Evolutionary conservation across 2,329 filamentous ascomycete genomes (phyloP), one percentile per base, ranked within the genome.

Genomic region (Metarhizium robertsii): DNA sequence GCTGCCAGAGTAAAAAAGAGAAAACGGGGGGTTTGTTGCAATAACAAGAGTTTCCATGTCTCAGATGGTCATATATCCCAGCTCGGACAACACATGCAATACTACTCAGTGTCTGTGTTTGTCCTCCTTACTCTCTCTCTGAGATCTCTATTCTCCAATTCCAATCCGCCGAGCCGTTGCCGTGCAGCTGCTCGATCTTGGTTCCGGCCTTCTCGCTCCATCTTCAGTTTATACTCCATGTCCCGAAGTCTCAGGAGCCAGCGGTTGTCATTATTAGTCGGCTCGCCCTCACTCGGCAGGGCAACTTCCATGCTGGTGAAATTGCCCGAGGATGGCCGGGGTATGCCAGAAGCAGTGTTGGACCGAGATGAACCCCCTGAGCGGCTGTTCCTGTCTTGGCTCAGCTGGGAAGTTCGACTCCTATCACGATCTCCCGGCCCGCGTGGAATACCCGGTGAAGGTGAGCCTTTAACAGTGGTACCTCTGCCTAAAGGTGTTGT

Each of bases 181-280:
- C 89, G 77, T 32, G 92, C 92, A 29, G 90, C 91, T 50, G 81
- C 87, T 3, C 94, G 83, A 71, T 99, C 94, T 56, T 95, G 76
- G 53, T 95, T 76, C 48, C 94, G 77, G 1, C 86, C 91, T 70
- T 97, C 94, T 14, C 94, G 77, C 73, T 99, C 94, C 49, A 88
- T 85, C 69, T 96, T 95, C 18, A 99, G 77, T 62, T 95, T 84
- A 61, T 86, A 81, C 75, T 99, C 94, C 62, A 97, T 75, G 67
- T 97, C 92, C 56, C 90, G 84, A 38, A 97, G 77, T 6, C 94
- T 77, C 60, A 95, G 82, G 60, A 95, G 84, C 90, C 90, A 96
- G 61, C 87, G 83, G 61, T 88, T 86, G 62, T 92, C 87, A 43
- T 74, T 73, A 42, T 60, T 60, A 29, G 57, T 55, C 52, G 62